Percentiles rank a stretch among this genome's conserved stretches.
phyloP scores from a whole-genome alignment of 805 yeast species.

The Spathaspora arborariae region DNA sequence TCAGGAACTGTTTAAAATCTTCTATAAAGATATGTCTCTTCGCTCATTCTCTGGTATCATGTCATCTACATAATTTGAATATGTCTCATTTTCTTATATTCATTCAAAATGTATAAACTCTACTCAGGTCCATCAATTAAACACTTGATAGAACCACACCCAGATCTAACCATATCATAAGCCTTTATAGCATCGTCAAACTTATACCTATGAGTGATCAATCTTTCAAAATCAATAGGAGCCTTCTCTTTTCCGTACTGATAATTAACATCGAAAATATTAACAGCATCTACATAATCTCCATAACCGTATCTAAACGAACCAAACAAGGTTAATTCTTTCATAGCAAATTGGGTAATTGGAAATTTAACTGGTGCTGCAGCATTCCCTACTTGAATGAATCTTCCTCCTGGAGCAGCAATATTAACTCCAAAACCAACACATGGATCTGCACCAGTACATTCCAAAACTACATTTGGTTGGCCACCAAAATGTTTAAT shows the following conservation, averaged over 20 bases:
- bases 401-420: constrained; percentile 64
- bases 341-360: constrained; percentile 60
- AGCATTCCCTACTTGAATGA: constrained; percentile 86
- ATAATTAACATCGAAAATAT: constrained; percentile 56
- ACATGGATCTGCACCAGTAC: constrained; percentile 80
- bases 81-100: too few relatives aligned
- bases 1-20: too few relatives aligned
- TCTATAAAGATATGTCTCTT: too few relatives aligned
- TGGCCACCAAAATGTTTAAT: constrained; percentile 36
- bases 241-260: constrained; percentile 37
- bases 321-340: constrained; percentile 69
- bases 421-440: constrained; percentile 63
- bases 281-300: constrained; percentile 72
- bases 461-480: constrained; percentile 72
- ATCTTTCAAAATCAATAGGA: constrained; percentile 55
- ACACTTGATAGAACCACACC: constrained; percentile 70
- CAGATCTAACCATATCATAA: constrained; percentile 61
- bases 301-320: constrained; percentile 77
- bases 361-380: constrained; percentile 68
- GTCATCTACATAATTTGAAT: too few relatives aligned
- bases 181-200: constrained; percentile 76
- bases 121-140: constrained; percentile 75
- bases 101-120: background rate
- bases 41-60: too few relatives aligned
- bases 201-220: constrained; percentile 72